These are phyloP conservation scores for Mrakia hoshinonis DNA, from an alignment of 768 basidiomycete species.

Conservation along the genomic window DNA sequence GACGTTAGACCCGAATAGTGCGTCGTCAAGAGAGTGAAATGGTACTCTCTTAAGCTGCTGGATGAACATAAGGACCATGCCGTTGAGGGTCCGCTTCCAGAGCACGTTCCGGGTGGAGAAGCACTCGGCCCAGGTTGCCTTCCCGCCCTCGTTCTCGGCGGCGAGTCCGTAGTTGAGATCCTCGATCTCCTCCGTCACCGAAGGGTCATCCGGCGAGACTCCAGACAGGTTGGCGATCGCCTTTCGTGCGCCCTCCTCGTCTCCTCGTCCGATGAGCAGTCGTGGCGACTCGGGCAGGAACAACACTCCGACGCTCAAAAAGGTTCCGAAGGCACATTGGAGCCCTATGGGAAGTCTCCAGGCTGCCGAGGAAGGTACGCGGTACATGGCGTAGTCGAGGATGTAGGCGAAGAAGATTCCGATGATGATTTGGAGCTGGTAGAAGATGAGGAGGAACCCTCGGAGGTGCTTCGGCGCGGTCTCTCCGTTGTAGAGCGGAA, in stretches of 20 bases:
- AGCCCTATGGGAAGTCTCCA: constrained; percentile 60
- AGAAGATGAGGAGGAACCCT: constrained; percentile 62
- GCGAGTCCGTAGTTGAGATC: constrained; percentile 60
- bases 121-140: constrained; percentile 69
- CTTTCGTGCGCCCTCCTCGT: constrained; percentile 47
- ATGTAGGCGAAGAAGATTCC: constrained; percentile 61
- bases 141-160: constrained; percentile 69
- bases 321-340: constrained; percentile 51
- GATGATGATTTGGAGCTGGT: constrained; percentile 55
- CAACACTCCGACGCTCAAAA: constrained; percentile 46
- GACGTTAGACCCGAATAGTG: too few relatives aligned
- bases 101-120: constrained; percentile 60
- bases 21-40: too few relatives aligned
- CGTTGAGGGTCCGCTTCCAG: constrained; percentile 65
- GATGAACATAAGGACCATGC: constrained; percentile 69
- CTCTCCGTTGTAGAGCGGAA: constrained; percentile 64
- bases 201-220: constrained; percentile 51
- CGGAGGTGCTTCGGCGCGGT: constrained; percentile 66
- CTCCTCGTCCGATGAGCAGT: constrained; percentile 37
- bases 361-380: constrained; percentile 51
- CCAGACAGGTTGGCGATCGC: constrained; percentile 62
- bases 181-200: constrained; percentile 55
- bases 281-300: constrained; percentile 67
- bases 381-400: constrained; percentile 59
- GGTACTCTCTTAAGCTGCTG: constrained; percentile 54